Conservation (phyloP, 257 asterid genomes). For the Linderniella brevidens region DNA sequence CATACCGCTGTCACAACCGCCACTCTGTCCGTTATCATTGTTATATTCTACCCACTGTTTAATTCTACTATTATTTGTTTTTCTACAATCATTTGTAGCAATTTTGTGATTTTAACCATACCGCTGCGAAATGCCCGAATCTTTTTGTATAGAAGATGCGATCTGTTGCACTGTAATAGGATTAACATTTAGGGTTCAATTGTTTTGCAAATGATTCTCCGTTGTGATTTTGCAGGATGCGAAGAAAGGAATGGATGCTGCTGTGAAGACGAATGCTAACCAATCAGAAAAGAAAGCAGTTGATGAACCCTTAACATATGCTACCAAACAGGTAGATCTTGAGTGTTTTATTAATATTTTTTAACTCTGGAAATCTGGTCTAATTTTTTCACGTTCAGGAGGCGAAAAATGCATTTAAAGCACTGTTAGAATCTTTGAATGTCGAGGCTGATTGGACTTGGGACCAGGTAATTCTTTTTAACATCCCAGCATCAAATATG, state of each 20-base stretch:
- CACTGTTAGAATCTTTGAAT: constrained; percentile 70
- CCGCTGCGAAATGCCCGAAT: not conserved
- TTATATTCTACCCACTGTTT: not conserved
- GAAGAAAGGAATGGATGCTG: constrained; percentile 34
- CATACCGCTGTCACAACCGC: too few species aligned
- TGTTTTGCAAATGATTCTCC: too few species aligned
- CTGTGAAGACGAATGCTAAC: constrained; percentile 35
- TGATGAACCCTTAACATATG: constrained; percentile 50
- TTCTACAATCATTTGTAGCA: constrained; percentile 1
- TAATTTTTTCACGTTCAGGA: constrained; percentile 27
- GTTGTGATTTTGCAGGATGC: constrained; percentile 30
- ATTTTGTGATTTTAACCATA: constrained; percentile 3
- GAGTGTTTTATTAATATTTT: constrained; percentile 10
- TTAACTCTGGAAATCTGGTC: not conserved
- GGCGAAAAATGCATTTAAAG: constrained; percentile 88
- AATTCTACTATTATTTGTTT: not conserved
- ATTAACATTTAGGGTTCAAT: too few species aligned
- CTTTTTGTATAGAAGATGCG: too few species aligned
- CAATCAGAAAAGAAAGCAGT: constrained; percentile 45
- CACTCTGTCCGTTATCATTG: too few species aligned
- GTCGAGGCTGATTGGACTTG: constrained; percentile 89
- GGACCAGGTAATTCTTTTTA: constrained; percentile 67
- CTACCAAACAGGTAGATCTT: constrained; percentile 68
- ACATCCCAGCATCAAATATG: constrained; percentile 4
- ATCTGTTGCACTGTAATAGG: too few species aligned